phyloP scores from a whole-genome alignment of 2,329 filamentous ascomycete species.

The Aureobasidium sp. region DNA sequence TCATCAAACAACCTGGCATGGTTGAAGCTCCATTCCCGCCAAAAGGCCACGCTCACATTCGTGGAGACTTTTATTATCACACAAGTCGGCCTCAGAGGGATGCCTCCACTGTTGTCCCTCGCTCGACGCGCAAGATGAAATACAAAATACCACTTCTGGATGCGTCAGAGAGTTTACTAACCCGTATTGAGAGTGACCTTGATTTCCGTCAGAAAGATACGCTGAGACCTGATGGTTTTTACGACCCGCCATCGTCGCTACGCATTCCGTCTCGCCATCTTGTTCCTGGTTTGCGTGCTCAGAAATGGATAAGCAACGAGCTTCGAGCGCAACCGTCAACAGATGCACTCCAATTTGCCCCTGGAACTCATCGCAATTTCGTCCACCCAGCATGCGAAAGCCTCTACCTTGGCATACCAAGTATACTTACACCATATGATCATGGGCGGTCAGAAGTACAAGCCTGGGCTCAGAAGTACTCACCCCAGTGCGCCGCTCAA shows the following conservation, averaged over 20 bases:
- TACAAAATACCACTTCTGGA: constrained; percentile 25
- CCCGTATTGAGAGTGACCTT: constrained; percentile 14
- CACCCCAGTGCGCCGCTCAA: constrained; percentile 59
- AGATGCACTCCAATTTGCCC: background rate
- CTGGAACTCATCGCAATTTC: background rate
- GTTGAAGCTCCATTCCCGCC: constrained; percentile 66
- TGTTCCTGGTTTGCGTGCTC: constrained; percentile 32
- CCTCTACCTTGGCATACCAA: constrained; percentile 55
- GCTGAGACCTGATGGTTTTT: constrained; percentile 16
- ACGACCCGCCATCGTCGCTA: constrained; percentile 18
- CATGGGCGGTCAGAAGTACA: constrained; percentile 64
- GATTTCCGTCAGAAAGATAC: constrained; percentile 22
- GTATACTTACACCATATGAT: constrained; percentile 71
- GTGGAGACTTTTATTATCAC: constrained; percentile 35
- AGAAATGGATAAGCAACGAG: background rate
- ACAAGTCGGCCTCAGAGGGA: background rate
- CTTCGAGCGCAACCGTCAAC: background rate
- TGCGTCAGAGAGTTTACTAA: constrained; percentile 23
- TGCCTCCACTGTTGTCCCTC: background rate
- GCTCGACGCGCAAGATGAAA: constrained; percentile 34
- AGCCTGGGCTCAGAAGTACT: constrained; percentile 80
- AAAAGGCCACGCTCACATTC: constrained; percentile 56
- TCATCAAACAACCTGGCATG: constrained; percentile 58
- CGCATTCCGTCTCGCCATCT: constrained; percentile 26
- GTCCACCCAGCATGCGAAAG: constrained; percentile 53